phyloP scores from a whole-genome alignment of 192 early-diverging fungal species.

The Podila verticillata region DNA sequence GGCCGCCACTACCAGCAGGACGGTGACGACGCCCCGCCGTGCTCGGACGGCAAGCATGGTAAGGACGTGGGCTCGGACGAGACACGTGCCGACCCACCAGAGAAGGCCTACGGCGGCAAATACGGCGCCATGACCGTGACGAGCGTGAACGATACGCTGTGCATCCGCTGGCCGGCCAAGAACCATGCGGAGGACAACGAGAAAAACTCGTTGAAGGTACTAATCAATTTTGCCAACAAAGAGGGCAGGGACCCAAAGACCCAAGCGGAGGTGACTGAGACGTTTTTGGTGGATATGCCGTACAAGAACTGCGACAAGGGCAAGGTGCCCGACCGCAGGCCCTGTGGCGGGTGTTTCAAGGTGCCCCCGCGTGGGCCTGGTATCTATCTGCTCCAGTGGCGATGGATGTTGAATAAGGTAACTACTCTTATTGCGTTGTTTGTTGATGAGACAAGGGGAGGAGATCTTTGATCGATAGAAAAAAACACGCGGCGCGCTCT shows the following conservation, averaged over 20 bases:
- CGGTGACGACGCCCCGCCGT: neutral
- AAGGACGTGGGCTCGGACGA: slow-evolving; percentile 8
- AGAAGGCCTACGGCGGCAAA: neutral
- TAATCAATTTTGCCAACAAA: neutral
- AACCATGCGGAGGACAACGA: neutral
- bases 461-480: too few species aligned
- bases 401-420: slow-evolving; percentile 28
- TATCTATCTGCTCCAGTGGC: slow-evolving; percentile 28
- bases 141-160: neutral
- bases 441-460: too few species aligned
- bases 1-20: slow-evolving; percentile 34
- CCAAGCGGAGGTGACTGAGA: neutral
- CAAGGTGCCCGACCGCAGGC: neutral
- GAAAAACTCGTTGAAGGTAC: neutral
- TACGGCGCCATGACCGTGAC: neutral
- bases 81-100: neutral
- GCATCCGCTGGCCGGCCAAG: slow-evolving; percentile 6
- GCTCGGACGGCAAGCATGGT: slow-evolving; percentile 17
- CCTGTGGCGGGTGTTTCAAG: slow-evolving; percentile 33
- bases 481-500: too few species aligned
- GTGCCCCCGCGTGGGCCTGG: slow-evolving; percentile 6
- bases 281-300: neutral
- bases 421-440: too few species aligned
- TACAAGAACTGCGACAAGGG: slow-evolving; percentile 4
- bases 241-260: neutral